Evolutionary conservation across 768 basidiomycete species (phyloP).

Genomic region (Clitopilus passeckerianus): DNA sequence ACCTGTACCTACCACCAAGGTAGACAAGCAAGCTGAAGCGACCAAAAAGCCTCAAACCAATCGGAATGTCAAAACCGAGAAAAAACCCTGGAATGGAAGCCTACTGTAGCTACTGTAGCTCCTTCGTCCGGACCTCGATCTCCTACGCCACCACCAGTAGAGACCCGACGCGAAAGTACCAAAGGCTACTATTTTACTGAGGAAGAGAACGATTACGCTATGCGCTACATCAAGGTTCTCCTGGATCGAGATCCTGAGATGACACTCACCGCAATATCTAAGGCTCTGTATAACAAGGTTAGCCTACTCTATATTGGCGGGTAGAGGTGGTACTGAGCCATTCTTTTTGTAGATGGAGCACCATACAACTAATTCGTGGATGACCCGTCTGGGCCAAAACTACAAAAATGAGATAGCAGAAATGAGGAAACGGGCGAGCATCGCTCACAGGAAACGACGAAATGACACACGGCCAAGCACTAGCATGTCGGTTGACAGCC

Average conservation of each 20-base stretch:
- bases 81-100: not conserved
- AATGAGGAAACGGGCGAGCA: conserved; percentile 44
- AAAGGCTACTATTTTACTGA: conserved; percentile 27
- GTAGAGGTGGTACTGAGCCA: not conserved
- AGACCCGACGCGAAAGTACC: conserved; percentile 22
- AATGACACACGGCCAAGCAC: not conserved
- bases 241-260: conserved; percentile 43
- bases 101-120: not conserved
- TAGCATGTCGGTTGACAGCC: not conserved
- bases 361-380: conserved; percentile 51
- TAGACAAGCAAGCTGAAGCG: not conserved
- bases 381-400: conserved; percentile 24
- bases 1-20: no score
- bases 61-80: not conserved
- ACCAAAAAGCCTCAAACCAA: not conserved
- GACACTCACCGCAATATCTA: conserved; percentile 28
- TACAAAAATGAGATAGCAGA: conserved; percentile 36
- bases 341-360: conserved; percentile 48
- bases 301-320: conserved; percentile 3
- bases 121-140: conserved; percentile 18
- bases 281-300: conserved; percentile 43
- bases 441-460: conserved; percentile 40
- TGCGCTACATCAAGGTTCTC: conserved; percentile 38
- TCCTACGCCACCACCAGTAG: conserved; percentile 41
- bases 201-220: conserved; percentile 44